Conservation (phyloP, 202 grass and related monocot species). For the Cymbopogon flexuosus region DNA sequence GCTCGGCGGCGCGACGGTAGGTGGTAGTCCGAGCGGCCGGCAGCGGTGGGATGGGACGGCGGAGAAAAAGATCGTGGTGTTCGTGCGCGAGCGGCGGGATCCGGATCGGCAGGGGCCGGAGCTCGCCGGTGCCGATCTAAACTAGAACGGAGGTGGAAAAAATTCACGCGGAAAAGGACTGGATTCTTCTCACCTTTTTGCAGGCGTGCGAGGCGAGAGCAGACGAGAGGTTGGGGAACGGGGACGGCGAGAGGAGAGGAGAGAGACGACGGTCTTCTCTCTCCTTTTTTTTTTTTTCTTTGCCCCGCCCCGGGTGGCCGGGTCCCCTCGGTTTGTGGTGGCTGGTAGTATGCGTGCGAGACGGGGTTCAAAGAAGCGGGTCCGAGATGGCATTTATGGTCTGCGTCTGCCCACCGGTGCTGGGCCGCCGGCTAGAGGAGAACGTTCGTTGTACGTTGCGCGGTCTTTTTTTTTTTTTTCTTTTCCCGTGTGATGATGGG, state of each 20-base stretch:
- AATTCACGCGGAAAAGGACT: neutral
- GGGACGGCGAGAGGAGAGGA: constrained; percentile 19
- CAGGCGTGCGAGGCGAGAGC: constrained; percentile 5
- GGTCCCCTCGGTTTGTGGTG: constrained; percentile 19
- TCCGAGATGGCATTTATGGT: constrained; percentile 26
- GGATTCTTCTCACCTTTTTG: constrained; percentile 18
- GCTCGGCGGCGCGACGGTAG: too few relatives aligned
- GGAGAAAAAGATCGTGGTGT: too few relatives aligned
- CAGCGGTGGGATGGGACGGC: too few relatives aligned
- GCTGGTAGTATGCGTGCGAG: neutral
- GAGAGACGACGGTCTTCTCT: neutral
- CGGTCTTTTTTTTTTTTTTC: neutral
- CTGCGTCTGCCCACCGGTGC: neutral
- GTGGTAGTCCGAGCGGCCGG: too few relatives aligned
- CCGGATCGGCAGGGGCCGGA: constrained; percentile 21
- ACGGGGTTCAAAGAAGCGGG: neutral
- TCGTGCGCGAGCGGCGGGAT: too few relatives aligned
- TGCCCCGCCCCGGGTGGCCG: neutral
- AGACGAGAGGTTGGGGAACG: constrained; percentile 29
- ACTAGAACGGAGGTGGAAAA: neutral
- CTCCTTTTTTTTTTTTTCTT: neutral
- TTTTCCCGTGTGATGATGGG: neutral
- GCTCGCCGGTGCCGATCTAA: constrained; percentile 38
- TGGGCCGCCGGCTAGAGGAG: neutral
- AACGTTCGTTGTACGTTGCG: neutral